Percentiles rank a stretch among this genome's conserved stretches.
These are phyloP conservation scores for Fusarium sp. DNA, from an alignment of 2,329 filamentous ascomycete genomes.

Conservation along the genomic window DNA sequence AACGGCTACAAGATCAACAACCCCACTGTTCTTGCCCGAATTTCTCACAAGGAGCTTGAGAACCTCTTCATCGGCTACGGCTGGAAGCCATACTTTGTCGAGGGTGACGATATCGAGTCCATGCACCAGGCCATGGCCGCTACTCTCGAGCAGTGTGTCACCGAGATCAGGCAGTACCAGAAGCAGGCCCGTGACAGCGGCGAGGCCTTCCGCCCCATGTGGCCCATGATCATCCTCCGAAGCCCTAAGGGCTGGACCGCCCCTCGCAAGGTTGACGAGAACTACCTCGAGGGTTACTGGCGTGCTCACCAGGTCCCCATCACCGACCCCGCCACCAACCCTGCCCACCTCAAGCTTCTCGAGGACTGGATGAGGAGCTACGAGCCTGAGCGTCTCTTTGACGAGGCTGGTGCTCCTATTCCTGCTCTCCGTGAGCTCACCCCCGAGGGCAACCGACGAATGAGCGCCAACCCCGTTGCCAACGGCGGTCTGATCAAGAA, in stretches of 20 bases:
- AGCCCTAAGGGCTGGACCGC: constrained; percentile 86
- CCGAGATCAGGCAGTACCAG: constrained; percentile 76
- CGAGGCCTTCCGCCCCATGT: constrained; percentile 76
- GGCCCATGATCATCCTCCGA: constrained; percentile 84
- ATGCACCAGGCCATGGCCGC: constrained; percentile 89
- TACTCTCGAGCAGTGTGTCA: constrained; percentile 78
- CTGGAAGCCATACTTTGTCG: constrained; percentile 84
- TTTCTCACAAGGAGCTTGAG: constrained; percentile 79
- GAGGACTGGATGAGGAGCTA: constrained; percentile 85
- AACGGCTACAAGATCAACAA: constrained; percentile 92
- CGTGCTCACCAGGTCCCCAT: constrained; percentile 83
- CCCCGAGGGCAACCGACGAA: constrained; percentile 74
- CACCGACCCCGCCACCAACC: constrained; percentile 74
- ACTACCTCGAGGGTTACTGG: constrained; percentile 83
- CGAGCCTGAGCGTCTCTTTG: constrained; percentile 78
- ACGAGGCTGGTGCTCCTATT: constrained; percentile 71
- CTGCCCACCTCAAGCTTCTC: constrained; percentile 73
- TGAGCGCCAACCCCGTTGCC: constrained; percentile 82
- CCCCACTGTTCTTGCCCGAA: constrained; percentile 78
- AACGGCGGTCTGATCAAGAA: constrained; percentile 78
- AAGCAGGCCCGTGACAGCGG: constrained; percentile 78
- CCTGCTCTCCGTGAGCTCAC: constrained; percentile 73
- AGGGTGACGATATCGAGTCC: constrained; percentile 77
- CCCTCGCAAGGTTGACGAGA: constrained; percentile 76
- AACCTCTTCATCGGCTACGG: constrained; percentile 79